Percentiles rank a stretch among this genome's conserved stretches.
These are phyloP conservation scores for Teratosphaeria destructans DNA, from an alignment of 2,329 filamentous ascomycete species.

Conservation along the genomic window DNA sequence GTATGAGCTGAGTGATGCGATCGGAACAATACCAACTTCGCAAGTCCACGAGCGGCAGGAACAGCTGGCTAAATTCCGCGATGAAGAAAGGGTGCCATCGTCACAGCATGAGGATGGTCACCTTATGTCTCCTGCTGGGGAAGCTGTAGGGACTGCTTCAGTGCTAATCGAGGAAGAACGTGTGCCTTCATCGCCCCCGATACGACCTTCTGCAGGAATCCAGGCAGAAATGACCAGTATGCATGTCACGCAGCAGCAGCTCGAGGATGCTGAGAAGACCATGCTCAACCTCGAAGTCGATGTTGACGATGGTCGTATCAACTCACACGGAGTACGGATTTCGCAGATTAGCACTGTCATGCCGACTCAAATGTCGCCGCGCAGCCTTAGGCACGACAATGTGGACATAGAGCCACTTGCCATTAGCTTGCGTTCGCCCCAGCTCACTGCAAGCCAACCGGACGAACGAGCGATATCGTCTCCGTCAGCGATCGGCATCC, in stretches of 20 bases:
- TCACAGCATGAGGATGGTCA: neutral
- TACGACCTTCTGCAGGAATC: neutral
- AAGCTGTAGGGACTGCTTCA: neutral
- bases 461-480: neutral
- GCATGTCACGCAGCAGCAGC: neutral
- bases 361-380: conserved; percentile 9
- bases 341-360: conserved; percentile 13
- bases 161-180: neutral
- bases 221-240: neutral
- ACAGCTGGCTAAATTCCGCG: neutral
- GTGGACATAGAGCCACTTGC: neutral
- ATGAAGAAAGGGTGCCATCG: neutral
- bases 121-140: neutral
- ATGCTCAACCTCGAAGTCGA: neutral
- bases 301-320: conserved; percentile 1
- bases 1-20: neutral
- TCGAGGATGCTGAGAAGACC: neutral
- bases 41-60: neutral
- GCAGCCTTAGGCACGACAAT: neutral
- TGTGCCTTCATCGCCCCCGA: conserved; percentile 1
- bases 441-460: neutral
- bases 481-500: neutral
- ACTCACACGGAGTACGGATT: neutral
- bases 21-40: neutral
- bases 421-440: neutral